Conservation (phyloP, 2,329 filamentous ascomycete species). For the Dactylellina sp. region DNA sequence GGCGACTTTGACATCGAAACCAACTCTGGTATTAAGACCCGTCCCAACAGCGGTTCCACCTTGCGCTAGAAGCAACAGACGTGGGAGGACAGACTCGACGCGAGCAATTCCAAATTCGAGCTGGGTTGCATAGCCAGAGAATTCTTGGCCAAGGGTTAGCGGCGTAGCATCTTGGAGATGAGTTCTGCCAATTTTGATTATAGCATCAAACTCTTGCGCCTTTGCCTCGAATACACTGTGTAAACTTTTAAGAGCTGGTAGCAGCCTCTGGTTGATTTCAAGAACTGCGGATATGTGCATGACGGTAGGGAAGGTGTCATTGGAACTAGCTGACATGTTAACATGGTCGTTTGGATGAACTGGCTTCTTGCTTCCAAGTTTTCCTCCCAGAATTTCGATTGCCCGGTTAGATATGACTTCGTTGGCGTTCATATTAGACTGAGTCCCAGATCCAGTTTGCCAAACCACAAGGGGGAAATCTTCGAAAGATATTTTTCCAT, state of each 20-base stretch:
- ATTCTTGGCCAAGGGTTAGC: conserved; percentile 94
- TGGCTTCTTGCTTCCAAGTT: conserved; percentile 96
- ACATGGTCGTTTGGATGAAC: conserved; percentile 99
- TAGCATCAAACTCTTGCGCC: conserved; percentile 87
- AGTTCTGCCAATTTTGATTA: conserved; percentile 99
- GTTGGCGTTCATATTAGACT: conserved; percentile 99
- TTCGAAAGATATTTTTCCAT: conserved; percentile 69
- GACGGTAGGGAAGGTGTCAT: conserved; percentile 98
- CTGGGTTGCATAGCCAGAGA: conserved; percentile 96
- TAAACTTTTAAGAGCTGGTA: conserved; percentile 84
- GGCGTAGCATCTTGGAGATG: conserved; percentile 98
- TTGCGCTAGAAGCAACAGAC: conserved; percentile 88
- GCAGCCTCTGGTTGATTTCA: conserved; percentile 85
- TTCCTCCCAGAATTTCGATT: conserved; percentile 94
- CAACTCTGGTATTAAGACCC: conserved; percentile 95
- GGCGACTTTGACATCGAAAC: conserved; percentile 93
- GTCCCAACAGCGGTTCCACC: conserved; percentile 97
- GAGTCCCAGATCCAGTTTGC: conserved; percentile 98
- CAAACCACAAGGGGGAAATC: conserved; percentile 99
- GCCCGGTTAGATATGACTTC: conserved; percentile 99
- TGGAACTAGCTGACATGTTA: conserved; percentile 98
- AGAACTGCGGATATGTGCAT: conserved; percentile 99
- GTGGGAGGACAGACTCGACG: conserved; percentile 82
- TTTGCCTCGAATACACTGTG: conserved; percentile 87
- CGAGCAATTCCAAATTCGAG: conserved; percentile 90